These are phyloP conservation scores for Leccinum pallidistipes DNA, from an alignment of 1,284 basidiomycete species.

Conservation along the genomic window DNA sequence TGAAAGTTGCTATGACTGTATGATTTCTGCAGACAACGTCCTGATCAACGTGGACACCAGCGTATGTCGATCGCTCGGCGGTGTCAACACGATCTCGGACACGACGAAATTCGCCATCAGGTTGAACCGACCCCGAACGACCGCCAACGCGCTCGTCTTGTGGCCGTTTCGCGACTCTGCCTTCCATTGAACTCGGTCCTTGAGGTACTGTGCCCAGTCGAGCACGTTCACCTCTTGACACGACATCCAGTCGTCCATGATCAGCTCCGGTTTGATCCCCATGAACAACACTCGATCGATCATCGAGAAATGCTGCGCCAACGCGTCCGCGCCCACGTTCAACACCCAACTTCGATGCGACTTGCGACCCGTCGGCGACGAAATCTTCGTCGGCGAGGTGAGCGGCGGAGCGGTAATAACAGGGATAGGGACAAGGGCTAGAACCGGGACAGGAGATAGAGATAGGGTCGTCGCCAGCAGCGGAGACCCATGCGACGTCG, in stretches of 20 bases:
- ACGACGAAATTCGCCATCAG: conserved; percentile 81
- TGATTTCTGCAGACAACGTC: conserved; percentile 77
- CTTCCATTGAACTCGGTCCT: conserved; percentile 72
- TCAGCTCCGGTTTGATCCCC: conserved; percentile 78
- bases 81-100: conserved; percentile 75
- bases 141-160: conserved; percentile 70
- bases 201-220: conserved; percentile 83
- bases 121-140: conserved; percentile 86
- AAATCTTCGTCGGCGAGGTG: conserved; percentile 35
- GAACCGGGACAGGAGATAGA: background rate
- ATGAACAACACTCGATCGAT: conserved; percentile 88
- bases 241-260: conserved; percentile 66
- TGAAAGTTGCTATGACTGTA: conserved; percentile 82
- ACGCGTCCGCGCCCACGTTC: conserved; percentile 52
- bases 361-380: conserved; percentile 34
- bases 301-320: conserved; percentile 83
- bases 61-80: conserved; percentile 61
- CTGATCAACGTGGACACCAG: conserved; percentile 83
- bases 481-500: conserved; percentile 36
- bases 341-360: conserved; percentile 70
- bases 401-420: conserved; percentile 17
- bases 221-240: conserved; percentile 69
- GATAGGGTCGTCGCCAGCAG: conserved; percentile 58
- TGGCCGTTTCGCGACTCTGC: conserved; percentile 55
- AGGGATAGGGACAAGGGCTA: background rate